These are phyloP conservation scores for Scytalidium lignicola DNA, from an alignment of 2,329 filamentous ascomycete genomes.

Conservation along the genomic window DNA sequence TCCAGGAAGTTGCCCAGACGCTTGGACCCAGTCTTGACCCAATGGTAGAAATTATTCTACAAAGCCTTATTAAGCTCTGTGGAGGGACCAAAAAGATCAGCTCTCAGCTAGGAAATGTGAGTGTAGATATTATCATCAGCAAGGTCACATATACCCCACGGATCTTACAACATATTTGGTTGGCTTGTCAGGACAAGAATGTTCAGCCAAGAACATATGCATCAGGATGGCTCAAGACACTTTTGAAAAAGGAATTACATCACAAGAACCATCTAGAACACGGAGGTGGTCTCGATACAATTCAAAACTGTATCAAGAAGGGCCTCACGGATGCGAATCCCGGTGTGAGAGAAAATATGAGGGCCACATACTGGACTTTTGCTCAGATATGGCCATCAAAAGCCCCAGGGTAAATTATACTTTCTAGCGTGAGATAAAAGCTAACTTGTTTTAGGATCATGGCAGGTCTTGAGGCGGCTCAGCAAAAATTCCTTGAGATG, in stretches of 20 bases:
- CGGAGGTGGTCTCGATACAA: slow-evolving; percentile 71
- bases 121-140: slow-evolving; percentile 75
- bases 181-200: slow-evolving; percentile 88
- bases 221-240: slow-evolving; percentile 75
- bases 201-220: slow-evolving; percentile 77
- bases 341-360: slow-evolving; percentile 79
- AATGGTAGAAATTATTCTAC: slow-evolving; percentile 85
- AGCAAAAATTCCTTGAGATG: slow-evolving; percentile 75
- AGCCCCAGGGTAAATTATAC: slow-evolving; percentile 60
- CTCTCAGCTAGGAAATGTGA: slow-evolving; percentile 74
- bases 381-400: slow-evolving; percentile 69
- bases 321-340: slow-evolving; percentile 87
- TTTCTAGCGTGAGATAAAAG: not conserved
- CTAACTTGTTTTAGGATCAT: slow-evolving; percentile 57
- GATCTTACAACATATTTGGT: slow-evolving; percentile 79
- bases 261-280: slow-evolving; percentile 84
- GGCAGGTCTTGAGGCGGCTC: slow-evolving; percentile 69
- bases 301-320: slow-evolving; percentile 86
- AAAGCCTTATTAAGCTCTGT: slow-evolving; percentile 83
- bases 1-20: slow-evolving; percentile 77
- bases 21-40: slow-evolving; percentile 77
- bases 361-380: slow-evolving; percentile 83
- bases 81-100: slow-evolving; percentile 89
- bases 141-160: slow-evolving; percentile 75
- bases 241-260: slow-evolving; percentile 70